Conservation (phyloP, 1,284 basidiomycete genomes). For the Hymenochaete sp. region DNA sequence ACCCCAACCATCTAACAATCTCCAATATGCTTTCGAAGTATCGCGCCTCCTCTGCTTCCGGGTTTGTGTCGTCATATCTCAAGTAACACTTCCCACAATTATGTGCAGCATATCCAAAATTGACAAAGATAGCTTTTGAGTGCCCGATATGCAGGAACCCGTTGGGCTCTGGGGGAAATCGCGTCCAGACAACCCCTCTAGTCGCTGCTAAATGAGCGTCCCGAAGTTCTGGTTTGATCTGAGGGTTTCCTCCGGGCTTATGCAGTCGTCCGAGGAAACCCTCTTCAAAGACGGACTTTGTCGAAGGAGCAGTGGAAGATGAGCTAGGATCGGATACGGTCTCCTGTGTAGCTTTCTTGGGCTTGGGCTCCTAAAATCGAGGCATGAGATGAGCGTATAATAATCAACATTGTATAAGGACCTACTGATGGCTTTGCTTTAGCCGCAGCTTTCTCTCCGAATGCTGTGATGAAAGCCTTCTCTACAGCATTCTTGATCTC, state of each 20-base stretch:
- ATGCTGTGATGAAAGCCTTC: constrained; percentile 61
- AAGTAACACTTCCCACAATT: constrained; percentile 89
- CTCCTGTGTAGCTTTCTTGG: constrained; percentile 42
- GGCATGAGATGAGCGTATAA: neutral
- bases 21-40: constrained; percentile 98
- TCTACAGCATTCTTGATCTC: constrained; percentile 89
- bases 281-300: constrained; percentile 81
- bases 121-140: constrained; percentile 97
- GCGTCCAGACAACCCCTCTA: constrained; percentile 82
- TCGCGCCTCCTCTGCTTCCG: constrained; percentile 91
- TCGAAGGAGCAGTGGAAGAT: constrained; percentile 32
- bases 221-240: constrained; percentile 71
- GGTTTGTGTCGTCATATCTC: constrained; percentile 98
- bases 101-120: constrained; percentile 95
- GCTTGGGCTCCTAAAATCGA: constrained; percentile 24
- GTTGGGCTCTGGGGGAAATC: constrained; percentile 98
- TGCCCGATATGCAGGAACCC: constrained; percentile 96
- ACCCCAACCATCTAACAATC: constrained; percentile 94
- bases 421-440: constrained; percentile 68
- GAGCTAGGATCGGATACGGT: constrained; percentile 17
- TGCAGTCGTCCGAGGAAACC: constrained; percentile 93
- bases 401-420: neutral
- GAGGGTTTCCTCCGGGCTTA: constrained; percentile 91
- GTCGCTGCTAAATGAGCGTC: constrained; percentile 80
- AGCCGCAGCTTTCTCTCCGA: constrained; percentile 69